phyloP scores from a whole-genome alignment of 2,329 filamentous ascomycete species.

The Tolypocladium amazonense region DNA sequence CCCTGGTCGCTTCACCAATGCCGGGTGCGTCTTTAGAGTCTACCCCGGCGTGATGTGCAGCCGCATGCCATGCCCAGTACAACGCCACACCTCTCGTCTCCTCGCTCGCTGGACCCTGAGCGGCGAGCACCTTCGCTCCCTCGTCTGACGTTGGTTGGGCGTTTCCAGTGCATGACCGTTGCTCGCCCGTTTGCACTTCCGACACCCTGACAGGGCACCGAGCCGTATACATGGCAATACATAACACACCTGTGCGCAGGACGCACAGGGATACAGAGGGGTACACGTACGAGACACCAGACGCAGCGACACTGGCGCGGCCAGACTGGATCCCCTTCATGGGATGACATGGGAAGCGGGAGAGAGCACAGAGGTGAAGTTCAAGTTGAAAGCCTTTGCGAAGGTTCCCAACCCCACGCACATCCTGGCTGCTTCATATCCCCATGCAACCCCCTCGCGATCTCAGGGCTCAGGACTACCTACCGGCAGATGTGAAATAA shows the following conservation, averaged over 20 bases:
- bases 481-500: neutral
- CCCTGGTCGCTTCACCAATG: neutral
- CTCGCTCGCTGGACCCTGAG: neutral
- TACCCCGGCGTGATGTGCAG: neutral
- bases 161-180: too few relatives aligned
- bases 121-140: neutral
- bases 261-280: conserved; percentile 3
- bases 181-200: neutral
- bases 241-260: conserved; percentile 4
- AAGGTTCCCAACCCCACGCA: neutral
- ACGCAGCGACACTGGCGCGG: conserved; percentile 10
- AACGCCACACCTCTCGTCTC: neutral
- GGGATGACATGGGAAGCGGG: neutral
- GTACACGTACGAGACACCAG: conserved; percentile 11
- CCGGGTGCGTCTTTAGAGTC: neutral
- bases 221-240: conserved; percentile 3
- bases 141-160: neutral
- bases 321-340: neutral
- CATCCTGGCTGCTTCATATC: neutral
- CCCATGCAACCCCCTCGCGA: neutral
- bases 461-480: neutral
- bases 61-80: neutral
- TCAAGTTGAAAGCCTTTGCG: neutral
- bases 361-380: neutral
- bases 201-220: neutral